Base-by-base conservation (phyloP, 257 asterid species). In the Paraleonurus japonicus region DNA sequence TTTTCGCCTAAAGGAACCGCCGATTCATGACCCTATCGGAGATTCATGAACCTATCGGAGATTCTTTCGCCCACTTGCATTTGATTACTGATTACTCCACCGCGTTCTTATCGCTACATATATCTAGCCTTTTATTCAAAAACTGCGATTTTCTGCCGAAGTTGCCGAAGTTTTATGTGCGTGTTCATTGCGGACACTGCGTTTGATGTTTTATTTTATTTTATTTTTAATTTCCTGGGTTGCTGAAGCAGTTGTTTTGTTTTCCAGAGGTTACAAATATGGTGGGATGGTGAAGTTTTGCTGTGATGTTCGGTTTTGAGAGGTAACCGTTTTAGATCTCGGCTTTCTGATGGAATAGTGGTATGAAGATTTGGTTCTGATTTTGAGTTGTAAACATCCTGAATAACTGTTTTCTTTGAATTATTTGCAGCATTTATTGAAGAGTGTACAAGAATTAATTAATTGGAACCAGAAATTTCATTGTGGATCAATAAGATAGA, bases 381-480 rank as follows among this genome's bases (percentile, higher is more conserved):
- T 67, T 66, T 39, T 26, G 51, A 20, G 68, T 43, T 63, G 58
- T 41, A 2, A 35, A 27, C 3, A 19, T 24, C 33, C 55, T 67
- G 72, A 67, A 17, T 66, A 15, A 19, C 53, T 70, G 51, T 24
- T 20, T 70, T 47, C 13, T 59, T 68, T 73, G 16, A 8, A 48
- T 73, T 72, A 3, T 33, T 61, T 33, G 75, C 82, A 77, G 80
- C 77, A 70, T 73, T 74, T 69, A 74, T 74, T 74, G 77, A 47
- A 26, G 65, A 61, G 23, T 23, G 72, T 41, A 16, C n/a, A 61
- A 41, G 63, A 63, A 66, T 65, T 61, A 33, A 48, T 80, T 61
- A 47, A 72, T 59, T 58, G 13, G 66, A 32, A 39, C 66, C 39
- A 17, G 68, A 9, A 37, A 32, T 67, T 75, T 65, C 43, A 19